These are phyloP conservation scores for Gastrolobium bilobum DNA, from an alignment of 306 rosid species.

Conservation along the genomic window DNA sequence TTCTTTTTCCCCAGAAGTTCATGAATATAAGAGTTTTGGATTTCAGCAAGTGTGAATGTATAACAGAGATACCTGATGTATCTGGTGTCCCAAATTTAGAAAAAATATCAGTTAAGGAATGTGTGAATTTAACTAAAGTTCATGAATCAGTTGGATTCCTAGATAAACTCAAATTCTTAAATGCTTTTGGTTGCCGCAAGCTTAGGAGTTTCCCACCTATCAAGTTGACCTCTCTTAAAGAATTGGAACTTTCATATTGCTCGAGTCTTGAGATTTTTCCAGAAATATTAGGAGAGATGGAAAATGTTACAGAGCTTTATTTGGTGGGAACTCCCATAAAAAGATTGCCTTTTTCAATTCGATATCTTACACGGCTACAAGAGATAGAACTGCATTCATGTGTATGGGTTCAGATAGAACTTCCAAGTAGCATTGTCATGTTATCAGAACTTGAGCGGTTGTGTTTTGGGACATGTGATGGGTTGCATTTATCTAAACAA, in stretches of 20 bases:
- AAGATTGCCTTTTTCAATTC: neutral
- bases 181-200: neutral
- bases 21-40: neutral
- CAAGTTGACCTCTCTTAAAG: neutral
- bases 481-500: too few relatives aligned
- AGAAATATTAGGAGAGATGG: neutral
- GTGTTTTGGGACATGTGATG: too few relatives aligned
- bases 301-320: neutral
- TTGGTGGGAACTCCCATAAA: neutral
- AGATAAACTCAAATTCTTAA: neutral
- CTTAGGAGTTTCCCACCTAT: neutral
- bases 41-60: neutral
- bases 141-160: neutral
- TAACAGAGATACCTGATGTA: too few relatives aligned
- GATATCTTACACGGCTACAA: neutral
- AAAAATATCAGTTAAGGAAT: neutral
- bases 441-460: neutral
- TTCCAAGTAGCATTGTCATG: neutral
- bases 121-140: too few relatives aligned
- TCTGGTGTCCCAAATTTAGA: too few relatives aligned
- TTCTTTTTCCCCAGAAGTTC: neutral
- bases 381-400: fast-evolving
- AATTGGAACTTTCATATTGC: neutral
- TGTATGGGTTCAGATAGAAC: neutral
- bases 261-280: neutral